These are phyloP conservation scores for Chaetomiaceae sp. DNA, from an alignment of 2,329 filamentous ascomycete species.

Conservation along the genomic window DNA sequence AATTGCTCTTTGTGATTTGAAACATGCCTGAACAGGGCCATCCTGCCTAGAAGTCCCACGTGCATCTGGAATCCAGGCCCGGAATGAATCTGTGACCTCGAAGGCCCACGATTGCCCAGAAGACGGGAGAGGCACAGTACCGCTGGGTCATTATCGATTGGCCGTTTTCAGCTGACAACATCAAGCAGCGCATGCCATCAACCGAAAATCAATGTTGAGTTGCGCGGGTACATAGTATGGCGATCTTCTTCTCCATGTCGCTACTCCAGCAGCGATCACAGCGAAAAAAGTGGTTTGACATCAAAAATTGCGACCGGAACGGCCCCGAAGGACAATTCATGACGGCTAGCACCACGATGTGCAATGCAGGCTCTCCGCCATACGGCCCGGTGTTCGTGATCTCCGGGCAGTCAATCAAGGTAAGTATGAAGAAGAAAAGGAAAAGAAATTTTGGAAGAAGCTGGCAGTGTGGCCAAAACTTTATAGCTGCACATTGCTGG, in stretches of 20 bases:
- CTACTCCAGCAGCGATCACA: conserved; percentile 21
- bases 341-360: conserved; percentile 25
- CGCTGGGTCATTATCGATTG: no score
- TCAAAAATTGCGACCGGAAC: conserved; percentile 29
- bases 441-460: conserved; percentile 11
- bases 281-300: conserved; percentile 23
- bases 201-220: no score
- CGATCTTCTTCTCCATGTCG: conserved; percentile 26
- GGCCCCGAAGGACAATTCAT: conserved; percentile 29
- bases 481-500: conserved; percentile 12
- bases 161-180: no score
- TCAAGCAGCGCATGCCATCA: no score
- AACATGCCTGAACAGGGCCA: no score
- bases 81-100: no score
- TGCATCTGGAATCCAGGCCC: no score
- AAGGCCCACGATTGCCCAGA: no score
- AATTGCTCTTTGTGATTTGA: no score
- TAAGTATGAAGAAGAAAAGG: conserved; percentile 27
- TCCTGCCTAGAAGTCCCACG: no score
- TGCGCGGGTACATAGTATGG: no score
- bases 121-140: no score
- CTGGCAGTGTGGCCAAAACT: neutral
- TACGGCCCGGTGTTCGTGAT: conserved; percentile 25
- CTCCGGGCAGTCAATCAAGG: conserved; percentile 24
- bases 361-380: conserved; percentile 27